These are phyloP conservation scores for Eucalyptus lansdowneana DNA, from an alignment of 345 rosid genomes.

Conservation along the genomic window DNA sequence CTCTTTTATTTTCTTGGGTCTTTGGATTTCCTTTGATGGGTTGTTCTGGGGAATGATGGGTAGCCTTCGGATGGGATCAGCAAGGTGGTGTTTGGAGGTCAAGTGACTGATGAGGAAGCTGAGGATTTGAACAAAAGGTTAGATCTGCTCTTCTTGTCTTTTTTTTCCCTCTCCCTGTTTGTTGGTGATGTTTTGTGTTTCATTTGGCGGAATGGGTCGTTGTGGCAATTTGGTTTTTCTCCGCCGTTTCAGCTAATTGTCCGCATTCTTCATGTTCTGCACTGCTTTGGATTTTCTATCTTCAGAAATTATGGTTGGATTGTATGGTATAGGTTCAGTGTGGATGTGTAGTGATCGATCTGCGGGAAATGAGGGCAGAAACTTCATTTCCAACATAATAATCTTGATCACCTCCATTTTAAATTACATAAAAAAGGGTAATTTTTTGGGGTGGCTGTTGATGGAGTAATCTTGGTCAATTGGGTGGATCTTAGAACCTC, in stretches of 20 bases:
- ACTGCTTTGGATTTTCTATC: background rate
- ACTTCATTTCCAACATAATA: background rate
- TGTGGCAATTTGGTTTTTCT: background rate
- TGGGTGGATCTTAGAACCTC: background rate
- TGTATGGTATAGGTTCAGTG: background rate
- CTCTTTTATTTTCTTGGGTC: background rate
- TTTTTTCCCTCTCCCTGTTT: background rate
- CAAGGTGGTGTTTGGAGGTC: constrained; percentile 96
- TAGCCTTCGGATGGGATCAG: constrained; percentile 97
- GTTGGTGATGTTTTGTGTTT: background rate
- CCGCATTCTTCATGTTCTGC: background rate
- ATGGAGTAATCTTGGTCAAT: background rate
- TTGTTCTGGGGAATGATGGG: background rate
- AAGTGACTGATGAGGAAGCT: constrained; percentile 87
- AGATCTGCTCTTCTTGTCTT: constrained; percentile 13
- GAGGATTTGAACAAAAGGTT: constrained; percentile 84
- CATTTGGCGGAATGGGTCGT: background rate
- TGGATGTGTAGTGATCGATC: background rate
- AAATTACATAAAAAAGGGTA: background rate
- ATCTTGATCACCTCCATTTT: background rate
- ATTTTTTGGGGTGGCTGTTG: background rate
- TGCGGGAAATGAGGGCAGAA: background rate
- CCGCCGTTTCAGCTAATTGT: background rate
- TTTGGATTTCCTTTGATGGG: background rate
- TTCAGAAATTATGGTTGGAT: background rate